Evolutionary conservation across 441 rosid genomes (phyloP).

Genomic region (Theobroma grandiflorum): DNA sequence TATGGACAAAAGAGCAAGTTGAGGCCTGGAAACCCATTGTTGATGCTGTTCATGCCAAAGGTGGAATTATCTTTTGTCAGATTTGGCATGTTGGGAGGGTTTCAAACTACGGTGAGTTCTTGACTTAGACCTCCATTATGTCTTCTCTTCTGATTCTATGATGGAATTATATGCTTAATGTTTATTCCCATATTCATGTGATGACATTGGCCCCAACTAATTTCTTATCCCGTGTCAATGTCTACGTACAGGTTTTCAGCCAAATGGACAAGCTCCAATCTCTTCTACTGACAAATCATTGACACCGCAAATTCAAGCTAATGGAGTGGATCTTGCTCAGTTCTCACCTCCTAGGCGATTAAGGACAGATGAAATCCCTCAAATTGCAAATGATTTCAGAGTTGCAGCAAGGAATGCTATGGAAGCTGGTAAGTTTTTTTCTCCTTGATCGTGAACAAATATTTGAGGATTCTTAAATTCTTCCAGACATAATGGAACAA

Average conservation of each 20-base stretch:
- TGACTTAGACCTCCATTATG: background rate
- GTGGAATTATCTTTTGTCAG: constrained; percentile 62
- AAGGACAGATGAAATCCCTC: constrained; percentile 39
- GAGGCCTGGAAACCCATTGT: constrained; percentile 72
- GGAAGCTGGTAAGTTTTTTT: constrained; percentile 35
- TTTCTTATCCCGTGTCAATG: background rate
- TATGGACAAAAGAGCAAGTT: constrained; percentile 68
- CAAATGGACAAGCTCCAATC: constrained; percentile 46
- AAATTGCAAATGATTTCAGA: constrained; percentile 39
- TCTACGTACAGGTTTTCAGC: constrained; percentile 31
- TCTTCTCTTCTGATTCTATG: background rate
- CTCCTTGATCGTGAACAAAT: background rate
- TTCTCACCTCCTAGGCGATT: constrained; percentile 40
- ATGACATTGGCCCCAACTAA: background rate
- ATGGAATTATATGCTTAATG: too few relatives aligned
- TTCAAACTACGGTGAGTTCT: constrained; percentile 30
- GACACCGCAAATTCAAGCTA: constrained; percentile 28
- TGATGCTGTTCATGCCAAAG: constrained; percentile 64
- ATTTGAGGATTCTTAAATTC: too few relatives aligned
- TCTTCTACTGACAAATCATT: constrained; percentile 42
- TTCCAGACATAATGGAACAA: too few relatives aligned
- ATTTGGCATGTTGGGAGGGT: constrained; percentile 60
- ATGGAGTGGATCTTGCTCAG: constrained; percentile 26
- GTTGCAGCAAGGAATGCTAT: constrained; percentile 45
- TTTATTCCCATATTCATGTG: background rate